A percentile compares a stretch with the other conserved stretches of the same genome.
Evolutionary conservation across 2,329 filamentous ascomycete species (phyloP).

Genomic region (Microcyclosporella mali): DNA sequence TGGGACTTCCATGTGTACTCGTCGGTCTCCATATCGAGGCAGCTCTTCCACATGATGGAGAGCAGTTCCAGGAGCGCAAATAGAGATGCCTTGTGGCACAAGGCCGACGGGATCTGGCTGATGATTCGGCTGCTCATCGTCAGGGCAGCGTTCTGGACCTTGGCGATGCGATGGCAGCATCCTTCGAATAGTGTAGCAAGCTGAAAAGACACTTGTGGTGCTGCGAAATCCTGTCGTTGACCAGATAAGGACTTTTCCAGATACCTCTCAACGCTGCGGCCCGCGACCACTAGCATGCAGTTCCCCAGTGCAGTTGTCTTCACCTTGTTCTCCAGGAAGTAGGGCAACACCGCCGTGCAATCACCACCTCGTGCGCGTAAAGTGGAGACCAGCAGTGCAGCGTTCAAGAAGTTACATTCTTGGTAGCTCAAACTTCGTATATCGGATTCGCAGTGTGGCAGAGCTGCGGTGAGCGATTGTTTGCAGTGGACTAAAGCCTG

Average conservation of each 20-base stretch:
- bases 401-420: constrained; percentile 85
- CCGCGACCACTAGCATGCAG: constrained; percentile 57
- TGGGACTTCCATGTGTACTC: constrained; percentile 81
- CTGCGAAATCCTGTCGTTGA: constrained; percentile 71
- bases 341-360: constrained; percentile 81
- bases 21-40: constrained; percentile 88
- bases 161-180: constrained; percentile 88
- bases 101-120: constrained; percentile 72
- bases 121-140: constrained; percentile 81
- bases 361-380: constrained; percentile 80
- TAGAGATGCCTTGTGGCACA: constrained; percentile 83
- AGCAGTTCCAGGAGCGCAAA: constrained; percentile 90
- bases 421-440: constrained; percentile 80
- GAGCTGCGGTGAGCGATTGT: constrained; percentile 63
- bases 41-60: constrained; percentile 91
- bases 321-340: constrained; percentile 89
- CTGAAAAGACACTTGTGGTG: constrained; percentile 82
- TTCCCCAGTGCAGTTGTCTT: constrained; percentile 54
- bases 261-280: constrained; percentile 73
- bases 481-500: constrained; percentile 77
- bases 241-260: constrained; percentile 67
- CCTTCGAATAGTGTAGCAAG: constrained; percentile 77
- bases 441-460: constrained; percentile 71
- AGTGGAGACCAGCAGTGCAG: constrained; percentile 82
- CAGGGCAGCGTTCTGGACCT: constrained; percentile 82